Conservation (phyloP, 108 stramenopile genomes). For the Cylindrotheca closterium region DNA sequence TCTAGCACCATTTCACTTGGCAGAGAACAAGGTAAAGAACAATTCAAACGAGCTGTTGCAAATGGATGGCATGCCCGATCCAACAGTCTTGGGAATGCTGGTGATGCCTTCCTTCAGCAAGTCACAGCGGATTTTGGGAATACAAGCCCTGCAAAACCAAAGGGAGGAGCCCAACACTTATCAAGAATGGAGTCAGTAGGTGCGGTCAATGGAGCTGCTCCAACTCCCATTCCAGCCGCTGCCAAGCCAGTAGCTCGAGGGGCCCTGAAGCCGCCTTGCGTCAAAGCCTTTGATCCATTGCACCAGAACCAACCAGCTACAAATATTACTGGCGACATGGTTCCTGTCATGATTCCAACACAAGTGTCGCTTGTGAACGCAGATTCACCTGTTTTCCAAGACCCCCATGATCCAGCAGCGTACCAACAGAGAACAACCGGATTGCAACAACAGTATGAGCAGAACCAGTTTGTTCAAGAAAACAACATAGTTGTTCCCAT, state of each 20-base stretch:
- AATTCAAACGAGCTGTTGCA: not conserved
- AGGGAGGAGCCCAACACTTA: not conserved
- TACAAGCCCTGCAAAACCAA: not conserved
- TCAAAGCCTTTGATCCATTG: slow-evolving; percentile 30
- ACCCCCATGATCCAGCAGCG: not conserved
- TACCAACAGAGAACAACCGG: not conserved
- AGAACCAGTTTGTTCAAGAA: slow-evolving; percentile 14
- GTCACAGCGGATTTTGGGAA: not conserved
- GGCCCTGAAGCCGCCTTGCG: not conserved
- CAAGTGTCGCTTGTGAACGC: slow-evolving; percentile 19
- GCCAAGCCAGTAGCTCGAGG: not conserved
- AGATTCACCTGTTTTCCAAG: slow-evolving; percentile 2
- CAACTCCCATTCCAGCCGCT: not conserved
- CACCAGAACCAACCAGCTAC: not conserved
- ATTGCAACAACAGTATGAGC: slow-evolving; percentile 4
- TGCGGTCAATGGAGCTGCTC: not conserved
- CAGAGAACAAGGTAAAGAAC: not conserved
- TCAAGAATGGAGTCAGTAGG: not conserved
- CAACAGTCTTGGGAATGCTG: not conserved
- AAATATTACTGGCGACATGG: slow-evolving; percentile 2
- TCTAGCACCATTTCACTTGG: not conserved
- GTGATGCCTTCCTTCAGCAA: not conserved
- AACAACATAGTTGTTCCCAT: slow-evolving; percentile 22
- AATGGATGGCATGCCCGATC: not conserved
- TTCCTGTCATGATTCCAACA: slow-evolving; percentile 32